phyloP scores from a whole-genome alignment of 805 yeast species.

The Metschnikowia picachoensis region DNA sequence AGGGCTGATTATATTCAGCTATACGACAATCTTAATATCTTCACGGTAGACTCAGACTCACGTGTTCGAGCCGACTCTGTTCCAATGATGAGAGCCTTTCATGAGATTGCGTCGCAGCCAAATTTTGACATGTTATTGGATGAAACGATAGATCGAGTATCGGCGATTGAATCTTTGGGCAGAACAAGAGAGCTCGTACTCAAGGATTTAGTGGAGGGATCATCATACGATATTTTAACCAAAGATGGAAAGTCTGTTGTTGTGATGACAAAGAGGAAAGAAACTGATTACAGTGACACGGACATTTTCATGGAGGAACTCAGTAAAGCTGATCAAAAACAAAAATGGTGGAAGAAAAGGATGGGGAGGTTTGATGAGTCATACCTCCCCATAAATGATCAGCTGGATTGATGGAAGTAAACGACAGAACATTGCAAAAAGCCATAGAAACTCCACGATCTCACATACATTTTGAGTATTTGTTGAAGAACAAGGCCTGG shows the following conservation, averaged over 20 bases:
- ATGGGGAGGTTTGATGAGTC: conserved; percentile 33
- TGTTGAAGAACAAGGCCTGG: too few relatives aligned
- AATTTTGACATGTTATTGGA: conserved; percentile 64
- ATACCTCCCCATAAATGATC: conserved; percentile 14
- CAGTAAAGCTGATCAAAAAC: conserved; percentile 15
- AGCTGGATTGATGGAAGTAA: too few relatives aligned
- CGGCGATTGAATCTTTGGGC: conserved; percentile 71
- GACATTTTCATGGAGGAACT: conserved; percentile 23
- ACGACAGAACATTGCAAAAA: too few relatives aligned
- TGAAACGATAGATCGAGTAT: conserved; percentile 64
- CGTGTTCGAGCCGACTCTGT: conserved; percentile 77
- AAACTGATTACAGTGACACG: conserved; percentile 23
- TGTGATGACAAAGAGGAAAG: conserved; percentile 15
- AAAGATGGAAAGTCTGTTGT: conserved; percentile 12
- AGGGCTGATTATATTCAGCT: conserved; percentile 73
- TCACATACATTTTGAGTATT: too few relatives aligned
- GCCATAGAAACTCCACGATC: too few relatives aligned
- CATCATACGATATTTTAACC: conserved; percentile 33
- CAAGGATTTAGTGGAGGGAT: conserved; percentile 61
- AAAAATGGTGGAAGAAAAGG: conserved; percentile 47
- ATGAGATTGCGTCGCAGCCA: conserved; percentile 68
- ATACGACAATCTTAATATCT: conserved; percentile 72
- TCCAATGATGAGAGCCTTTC: conserved; percentile 87
- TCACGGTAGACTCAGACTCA: conserved; percentile 72
- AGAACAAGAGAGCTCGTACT: conserved; percentile 73